Evolutionary conservation across 2,329 filamentous ascomycete species (phyloP).

Genomic region (Akanthomyces dipterigenus): DNA sequence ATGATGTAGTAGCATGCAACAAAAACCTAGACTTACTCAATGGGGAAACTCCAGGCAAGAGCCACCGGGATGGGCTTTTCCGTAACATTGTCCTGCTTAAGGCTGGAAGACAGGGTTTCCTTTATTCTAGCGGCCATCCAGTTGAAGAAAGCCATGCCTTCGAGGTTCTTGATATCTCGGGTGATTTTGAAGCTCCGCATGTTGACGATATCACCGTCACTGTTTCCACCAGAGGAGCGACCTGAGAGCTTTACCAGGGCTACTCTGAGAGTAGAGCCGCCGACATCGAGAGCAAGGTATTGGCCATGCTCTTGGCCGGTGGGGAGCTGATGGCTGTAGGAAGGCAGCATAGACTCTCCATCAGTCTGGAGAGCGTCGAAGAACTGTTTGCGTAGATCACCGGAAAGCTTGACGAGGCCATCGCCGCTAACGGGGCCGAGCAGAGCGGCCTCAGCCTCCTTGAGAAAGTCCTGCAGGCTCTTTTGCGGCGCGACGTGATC

Average conservation of each 20-base stretch:
- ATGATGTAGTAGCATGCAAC: not conserved
- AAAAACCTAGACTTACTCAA: conserved; percentile 47
- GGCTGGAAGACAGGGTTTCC: conserved; percentile 45
- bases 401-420: conserved; percentile 40
- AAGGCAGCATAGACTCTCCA: conserved; percentile 56
- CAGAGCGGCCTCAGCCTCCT: conserved; percentile 47
- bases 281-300: conserved; percentile 60
- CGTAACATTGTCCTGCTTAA: conserved; percentile 28
- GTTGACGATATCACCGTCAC: conserved; percentile 45
- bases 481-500: conserved; percentile 19
- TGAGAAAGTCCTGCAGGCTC: conserved; percentile 46
- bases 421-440: conserved; percentile 40
- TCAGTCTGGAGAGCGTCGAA: conserved; percentile 44
- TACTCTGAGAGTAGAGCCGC: conserved; percentile 60
- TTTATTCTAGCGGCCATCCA: conserved; percentile 59
- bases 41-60: conserved; percentile 63
- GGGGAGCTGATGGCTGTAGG: conserved; percentile 58
- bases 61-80: conserved; percentile 49
- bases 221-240: conserved; percentile 27
- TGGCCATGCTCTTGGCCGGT: conserved; percentile 52
- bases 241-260: conserved; percentile 55
- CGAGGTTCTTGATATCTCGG: conserved; percentile 46
- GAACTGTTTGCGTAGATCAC: conserved; percentile 48
- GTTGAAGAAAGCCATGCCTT: conserved; percentile 56
- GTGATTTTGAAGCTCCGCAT: conserved; percentile 52